Conservation (phyloP, 768 basidiomycete genomes). For the Pholiota conissans region DNA sequence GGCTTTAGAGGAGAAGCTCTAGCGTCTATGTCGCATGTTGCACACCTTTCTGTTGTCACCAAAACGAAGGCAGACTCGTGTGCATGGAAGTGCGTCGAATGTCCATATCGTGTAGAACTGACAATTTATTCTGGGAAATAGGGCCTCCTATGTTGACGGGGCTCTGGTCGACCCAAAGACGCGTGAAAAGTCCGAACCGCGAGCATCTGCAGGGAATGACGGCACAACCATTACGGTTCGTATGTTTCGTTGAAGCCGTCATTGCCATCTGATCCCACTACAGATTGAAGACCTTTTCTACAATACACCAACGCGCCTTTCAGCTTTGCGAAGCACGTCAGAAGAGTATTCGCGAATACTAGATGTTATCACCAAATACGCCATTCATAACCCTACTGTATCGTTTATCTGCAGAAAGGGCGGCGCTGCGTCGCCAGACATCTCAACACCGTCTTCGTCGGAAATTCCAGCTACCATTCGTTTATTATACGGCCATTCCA, state of each 20-base stretch:
- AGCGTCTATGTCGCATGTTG: constrained; percentile 93
- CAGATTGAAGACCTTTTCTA: constrained; percentile 97
- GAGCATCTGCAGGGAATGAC: constrained; percentile 91
- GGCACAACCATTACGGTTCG: constrained; percentile 86
- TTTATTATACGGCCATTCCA: constrained; percentile 75
- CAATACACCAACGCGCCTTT: constrained; percentile 85
- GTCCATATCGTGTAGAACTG: constrained; percentile 5
- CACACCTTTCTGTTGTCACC: constrained; percentile 85
- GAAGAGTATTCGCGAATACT: constrained; percentile 93
- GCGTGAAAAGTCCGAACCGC: constrained; percentile 73
- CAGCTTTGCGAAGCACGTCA: constrained; percentile 78
- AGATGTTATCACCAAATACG: constrained; percentile 91
- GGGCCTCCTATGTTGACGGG: constrained; percentile 84
- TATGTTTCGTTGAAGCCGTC: background rate
- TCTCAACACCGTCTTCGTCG: constrained; percentile 76
- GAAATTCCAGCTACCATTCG: constrained; percentile 71
- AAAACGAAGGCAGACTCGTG: constrained; percentile 81
- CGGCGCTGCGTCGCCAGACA: constrained; percentile 72
- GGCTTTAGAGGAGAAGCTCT: constrained; percentile 97
- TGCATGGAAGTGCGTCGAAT: constrained; percentile 97
- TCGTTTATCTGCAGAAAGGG: constrained; percentile 93
- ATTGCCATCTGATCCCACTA: background rate
- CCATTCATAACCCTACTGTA: constrained; percentile 87
- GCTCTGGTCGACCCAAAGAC: constrained; percentile 66
- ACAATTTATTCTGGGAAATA: constrained; percentile 27